Percentiles rank a stretch among this genome's conserved stretches.
Evolutionary conservation across 768 basidiomycete species (phyloP).

Genomic region (Leccinum longicurvipes): DNA sequence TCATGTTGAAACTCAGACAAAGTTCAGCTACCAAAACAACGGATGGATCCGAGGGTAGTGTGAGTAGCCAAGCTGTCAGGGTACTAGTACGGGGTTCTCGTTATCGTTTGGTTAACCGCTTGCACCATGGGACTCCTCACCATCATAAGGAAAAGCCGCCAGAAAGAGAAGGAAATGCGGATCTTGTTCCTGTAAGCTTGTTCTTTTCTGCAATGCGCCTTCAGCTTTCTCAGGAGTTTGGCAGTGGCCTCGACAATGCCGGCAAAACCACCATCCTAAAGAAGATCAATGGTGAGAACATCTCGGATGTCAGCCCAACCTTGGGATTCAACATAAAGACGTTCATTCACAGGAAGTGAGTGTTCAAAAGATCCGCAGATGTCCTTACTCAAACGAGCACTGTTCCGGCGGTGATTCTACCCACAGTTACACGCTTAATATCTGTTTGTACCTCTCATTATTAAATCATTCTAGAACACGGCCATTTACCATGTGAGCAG

Average conservation of each 20-base stretch:
- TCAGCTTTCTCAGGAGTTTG: constrained; percentile 17
- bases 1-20: background rate
- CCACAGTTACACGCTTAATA: constrained; percentile 42
- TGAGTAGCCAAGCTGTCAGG: background rate
- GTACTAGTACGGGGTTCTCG: background rate
- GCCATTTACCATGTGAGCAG: constrained; percentile 78
- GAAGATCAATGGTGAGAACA: constrained; percentile 91
- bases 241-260: constrained; percentile 94
- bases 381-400: constrained; percentile 12
- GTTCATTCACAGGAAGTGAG: constrained; percentile 84
- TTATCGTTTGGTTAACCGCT: background rate
- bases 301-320: constrained; percentile 84
- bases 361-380: constrained; percentile 20
- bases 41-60: background rate
- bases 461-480: constrained; percentile 38
- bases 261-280: constrained; percentile 99
- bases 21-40: background rate
- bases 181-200: constrained; percentile 80
- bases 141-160: constrained; percentile 93
- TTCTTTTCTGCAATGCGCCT: constrained; percentile 2
- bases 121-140: constrained; percentile 85
- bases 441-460: constrained; percentile 31
- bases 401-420: constrained; percentile 26
- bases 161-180: constrained; percentile 96
- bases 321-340: constrained; percentile 99